Evolutionary conservation across 2,329 filamentous ascomycete genomes (phyloP).

Genomic region (Colletotrichum horii): DNA sequence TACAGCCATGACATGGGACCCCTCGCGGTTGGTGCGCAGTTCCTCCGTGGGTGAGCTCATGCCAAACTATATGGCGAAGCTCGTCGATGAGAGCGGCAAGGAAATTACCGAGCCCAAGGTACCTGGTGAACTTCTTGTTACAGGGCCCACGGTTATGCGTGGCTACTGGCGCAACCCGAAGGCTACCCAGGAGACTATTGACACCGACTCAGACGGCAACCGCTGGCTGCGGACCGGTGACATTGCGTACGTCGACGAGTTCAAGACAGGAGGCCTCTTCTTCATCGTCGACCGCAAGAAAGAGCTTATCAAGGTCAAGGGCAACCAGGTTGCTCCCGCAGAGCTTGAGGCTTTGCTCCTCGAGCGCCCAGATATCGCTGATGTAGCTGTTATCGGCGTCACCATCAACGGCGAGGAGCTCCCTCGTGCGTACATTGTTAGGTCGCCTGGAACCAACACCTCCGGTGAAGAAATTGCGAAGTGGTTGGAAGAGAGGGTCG

Average conservation of each 20-base stretch:
- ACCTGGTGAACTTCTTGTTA: conserved; percentile 75
- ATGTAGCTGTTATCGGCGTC: conserved; percentile 71
- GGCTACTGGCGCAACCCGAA: conserved; percentile 77
- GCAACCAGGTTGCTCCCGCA: conserved; percentile 63
- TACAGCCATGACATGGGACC: conserved; percentile 69
- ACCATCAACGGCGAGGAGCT: conserved; percentile 58
- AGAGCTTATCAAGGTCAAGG: conserved; percentile 68
- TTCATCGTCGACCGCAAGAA: conserved; percentile 77
- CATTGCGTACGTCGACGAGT: conserved; percentile 69
- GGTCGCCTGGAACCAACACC: conserved; percentile 45
- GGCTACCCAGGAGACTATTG: conserved; percentile 66
- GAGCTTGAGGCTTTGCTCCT: conserved; percentile 47
- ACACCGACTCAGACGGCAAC: conserved; percentile 49
- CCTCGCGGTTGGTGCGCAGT: conserved; percentile 43
- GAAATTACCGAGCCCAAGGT: conserved; percentile 56
- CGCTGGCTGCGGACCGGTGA: conserved; percentile 80
- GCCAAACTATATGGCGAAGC: conserved; percentile 71
- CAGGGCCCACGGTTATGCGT: conserved; percentile 74
- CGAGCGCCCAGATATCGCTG: conserved; percentile 52
- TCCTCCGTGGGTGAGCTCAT: conserved; percentile 68
- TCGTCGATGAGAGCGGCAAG: conserved; percentile 63
- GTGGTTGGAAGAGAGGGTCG: conserved; percentile 70
- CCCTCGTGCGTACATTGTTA: conserved; percentile 68
- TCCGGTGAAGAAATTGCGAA: conserved; percentile 61
- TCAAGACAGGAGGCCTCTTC: conserved; percentile 53